Evolutionary conservation across 352 stramenopile genomes (phyloP), one percentile per base, ranked within the genome.

Genomic region (Phytopythium vexans): DNA sequence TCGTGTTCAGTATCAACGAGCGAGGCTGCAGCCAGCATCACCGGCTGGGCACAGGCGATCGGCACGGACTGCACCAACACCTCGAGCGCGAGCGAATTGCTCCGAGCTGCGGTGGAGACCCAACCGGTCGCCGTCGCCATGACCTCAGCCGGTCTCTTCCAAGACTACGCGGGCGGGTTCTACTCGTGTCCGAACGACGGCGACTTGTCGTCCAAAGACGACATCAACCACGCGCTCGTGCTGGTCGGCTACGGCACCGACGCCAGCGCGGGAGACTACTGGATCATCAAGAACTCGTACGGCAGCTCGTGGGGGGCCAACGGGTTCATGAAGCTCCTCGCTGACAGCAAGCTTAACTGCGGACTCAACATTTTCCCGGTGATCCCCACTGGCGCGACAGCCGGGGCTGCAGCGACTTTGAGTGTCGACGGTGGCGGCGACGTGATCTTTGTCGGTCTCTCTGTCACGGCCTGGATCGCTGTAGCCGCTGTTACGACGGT

Each of bases 281-380:
- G 82, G 82, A 88, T 92, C 36, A 44, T 92, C 12, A 92, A 92
- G 51, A 92, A 92, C 55, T 92, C 82, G 38, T 92, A 92, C 62
- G 78, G 77, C 14, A 75, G 64, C 45, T 76, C 65, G 8, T 92
- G 82, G 82, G 82, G 82, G 21, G 67, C 72, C 14, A 77, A 56
- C 8, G 82, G 82, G 34, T 92, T 82, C 52, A 72, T 92, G 56
- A 74, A 80, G 45, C 62, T 92, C 34, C 34, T 87, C 3, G 75
- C 76, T 0, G 82, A 92, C 61, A 68, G 66, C 44, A 89, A 88
- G 50, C 55, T 82, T 31, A 92, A 92, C 60, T 92, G 82, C 39
- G 82, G 82, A 3, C 62, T 92, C 27, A 87, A 90, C 47, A 79
- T 92, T 10, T 92, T 90, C 53, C 82, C 82, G 1, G 79, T 92